A percentile compares a stretch with the other conserved stretches of the same genome.
These are phyloP conservation scores for Aurifilum marmelostoma DNA, from an alignment of 2,329 filamentous ascomycete species.

Conservation along the genomic window DNA sequence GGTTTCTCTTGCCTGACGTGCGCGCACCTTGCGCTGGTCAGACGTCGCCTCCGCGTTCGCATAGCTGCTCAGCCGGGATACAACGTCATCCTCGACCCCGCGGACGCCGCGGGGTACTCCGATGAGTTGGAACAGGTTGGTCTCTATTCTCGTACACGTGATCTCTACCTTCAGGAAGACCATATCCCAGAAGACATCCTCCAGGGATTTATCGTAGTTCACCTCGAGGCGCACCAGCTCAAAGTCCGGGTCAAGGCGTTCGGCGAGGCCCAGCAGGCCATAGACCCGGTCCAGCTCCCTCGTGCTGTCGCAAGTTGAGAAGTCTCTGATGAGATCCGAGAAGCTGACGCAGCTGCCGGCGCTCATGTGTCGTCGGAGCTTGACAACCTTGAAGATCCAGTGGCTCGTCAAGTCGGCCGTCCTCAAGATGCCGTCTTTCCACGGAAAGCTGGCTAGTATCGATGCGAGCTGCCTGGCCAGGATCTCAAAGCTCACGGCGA, in stretches of 20 bases:
- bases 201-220: conserved; percentile 13
- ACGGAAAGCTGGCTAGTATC: background rate
- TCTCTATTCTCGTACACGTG: background rate
- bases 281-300: conserved; percentile 11
- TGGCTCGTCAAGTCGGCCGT: background rate
- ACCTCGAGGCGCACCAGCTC: conserved; percentile 9
- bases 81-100: background rate
- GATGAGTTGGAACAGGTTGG: background rate
- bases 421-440: background rate
- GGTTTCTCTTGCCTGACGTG: background rate
- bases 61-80: background rate
- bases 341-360: background rate
- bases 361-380: background rate
- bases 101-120: background rate
- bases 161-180: background rate
- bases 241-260: conserved; percentile 14
- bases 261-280: conserved; percentile 10
- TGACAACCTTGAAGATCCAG: conserved; percentile 10
- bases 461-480: background rate
- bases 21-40: background rate
- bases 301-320: conserved; percentile 5
- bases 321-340: background rate
- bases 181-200: conserved; percentile 9
- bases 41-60: background rate
- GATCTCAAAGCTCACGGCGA: conserved; percentile 13